phyloP scores from a whole-genome alignment of 2,329 filamentous ascomycete species.

The Ilyonectria mors-panacis region DNA sequence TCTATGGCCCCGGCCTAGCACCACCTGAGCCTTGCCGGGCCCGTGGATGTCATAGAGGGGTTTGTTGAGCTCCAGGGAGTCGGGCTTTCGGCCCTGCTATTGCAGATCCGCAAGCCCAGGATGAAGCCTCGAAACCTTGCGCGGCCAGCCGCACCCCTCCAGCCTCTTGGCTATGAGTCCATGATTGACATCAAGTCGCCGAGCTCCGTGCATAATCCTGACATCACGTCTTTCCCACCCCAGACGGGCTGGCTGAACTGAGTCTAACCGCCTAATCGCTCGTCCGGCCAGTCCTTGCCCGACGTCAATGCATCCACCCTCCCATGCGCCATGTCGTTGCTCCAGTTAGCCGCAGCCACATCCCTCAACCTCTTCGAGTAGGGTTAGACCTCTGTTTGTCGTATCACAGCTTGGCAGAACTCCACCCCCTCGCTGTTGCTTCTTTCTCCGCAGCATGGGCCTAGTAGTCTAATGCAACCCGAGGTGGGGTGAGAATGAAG shows the following conservation, averaged over 20 bases:
- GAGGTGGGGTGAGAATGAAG: conserved; percentile 38
- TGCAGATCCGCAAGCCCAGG: conserved; percentile 39
- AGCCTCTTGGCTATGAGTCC: conserved; percentile 24
- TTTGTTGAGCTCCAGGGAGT: conserved; percentile 41
- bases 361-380: conserved; percentile 36
- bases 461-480: conserved; percentile 41
- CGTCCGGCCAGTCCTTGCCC: conserved; percentile 28
- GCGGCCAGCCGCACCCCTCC: conserved; percentile 30
- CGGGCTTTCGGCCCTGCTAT: conserved; percentile 41
- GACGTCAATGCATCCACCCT: conserved; percentile 33
- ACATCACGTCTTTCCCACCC: conserved; percentile 36
- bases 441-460: conserved; percentile 37
- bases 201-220: conserved; percentile 46
- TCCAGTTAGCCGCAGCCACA: conserved; percentile 50
- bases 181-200: conserved; percentile 33
- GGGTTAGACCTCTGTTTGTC: conserved; percentile 41
- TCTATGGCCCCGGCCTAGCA: conserved; percentile 28
- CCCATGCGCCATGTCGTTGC: conserved; percentile 40
- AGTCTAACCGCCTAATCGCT: conserved; percentile 25
- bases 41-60: conserved; percentile 36
- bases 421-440: conserved; percentile 38
- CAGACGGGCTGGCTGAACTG: conserved; percentile 6
- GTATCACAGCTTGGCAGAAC: conserved; percentile 45
- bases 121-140: conserved; percentile 40
- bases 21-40: conserved; percentile 35